These are phyloP conservation scores for Margaritispora aquatica DNA, from an alignment of 495 filamentous ascomycete genomes.

Conservation along the genomic window DNA sequence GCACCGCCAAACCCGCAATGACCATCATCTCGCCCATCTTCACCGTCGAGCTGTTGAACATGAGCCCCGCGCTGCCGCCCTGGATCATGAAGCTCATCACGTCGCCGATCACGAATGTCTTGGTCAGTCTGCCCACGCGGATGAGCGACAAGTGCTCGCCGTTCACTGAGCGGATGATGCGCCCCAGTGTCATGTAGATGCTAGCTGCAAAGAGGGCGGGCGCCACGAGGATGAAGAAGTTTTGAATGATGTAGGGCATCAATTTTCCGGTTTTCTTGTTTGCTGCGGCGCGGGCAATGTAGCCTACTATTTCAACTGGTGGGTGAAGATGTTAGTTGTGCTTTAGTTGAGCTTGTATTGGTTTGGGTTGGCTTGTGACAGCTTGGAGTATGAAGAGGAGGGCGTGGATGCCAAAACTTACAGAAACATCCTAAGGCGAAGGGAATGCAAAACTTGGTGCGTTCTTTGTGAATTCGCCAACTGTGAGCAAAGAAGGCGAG, in stretches of 20 bases:
- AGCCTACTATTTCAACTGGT: slow-evolving; percentile 36
- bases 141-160: slow-evolving; percentile 39
- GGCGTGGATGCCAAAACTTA: slow-evolving; percentile 28
- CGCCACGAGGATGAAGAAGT: slow-evolving; percentile 39
- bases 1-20: slow-evolving; percentile 39
- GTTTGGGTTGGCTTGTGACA: neutral
- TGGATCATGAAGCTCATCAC: slow-evolving; percentile 36
- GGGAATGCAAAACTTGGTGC: slow-evolving; percentile 49
- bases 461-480: slow-evolving; percentile 37
- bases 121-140: slow-evolving; percentile 30
- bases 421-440: slow-evolving; percentile 48
- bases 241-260: slow-evolving; percentile 43
- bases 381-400: neutral
- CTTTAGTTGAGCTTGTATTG: no score
- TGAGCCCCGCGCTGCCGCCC: slow-evolving; percentile 18
- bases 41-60: neutral
- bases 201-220: slow-evolving; percentile 46
- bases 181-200: slow-evolving; percentile 49
- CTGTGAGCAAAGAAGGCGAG: slow-evolving; percentile 35
- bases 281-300: slow-evolving; percentile 34
- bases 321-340: neutral
- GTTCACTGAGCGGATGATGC: slow-evolving; percentile 35
- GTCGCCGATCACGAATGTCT: slow-evolving; percentile 39
- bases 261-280: slow-evolving; percentile 29
- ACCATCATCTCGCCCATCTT: slow-evolving; percentile 39